Base-by-base conservation (phyloP, 768 basidiomycete species). In the Naganishia vaughanmartiniae region DNA sequence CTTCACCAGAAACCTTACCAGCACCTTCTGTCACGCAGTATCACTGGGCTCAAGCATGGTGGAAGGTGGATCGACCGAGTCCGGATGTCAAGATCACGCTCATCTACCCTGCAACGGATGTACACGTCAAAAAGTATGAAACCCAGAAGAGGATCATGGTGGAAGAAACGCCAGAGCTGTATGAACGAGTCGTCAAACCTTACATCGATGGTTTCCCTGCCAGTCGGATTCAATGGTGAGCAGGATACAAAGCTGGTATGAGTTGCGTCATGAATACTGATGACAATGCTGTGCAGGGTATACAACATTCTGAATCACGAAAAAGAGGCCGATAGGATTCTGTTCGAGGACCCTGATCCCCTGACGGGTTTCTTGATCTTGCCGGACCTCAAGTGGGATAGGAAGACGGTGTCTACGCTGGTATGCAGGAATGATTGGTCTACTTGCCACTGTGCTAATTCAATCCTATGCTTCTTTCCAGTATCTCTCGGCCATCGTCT, bases 321-420 rank as follows among this genome's bases (percentile, higher is more conserved):
- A 36, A 88, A 90, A 5, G 93, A 97, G 80, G 85, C 86, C 24
- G 85, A 89, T 19, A 87, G 89, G 54, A 80, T 97, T 28, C 81
- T 96, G 24, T 88, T 85, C 76, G 85, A 88, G 21, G 84, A 85
- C 56, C 72, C 81, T 1, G 79, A 82, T 68, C 80, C 86, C 0
- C 84, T 85, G 6, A 73, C 70, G 3, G 86, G 86, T 34, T 96
- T 90, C 76, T 74, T 95, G 46, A 88, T 99, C 67, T 82, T 96
- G 0, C 95, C 95, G 0, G 95, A 99, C 81, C 90, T 96, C 87
- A 98, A 97, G 83, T 98, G 95, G 95, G 93, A 98, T 78, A 85
- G 88, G 33, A 85, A 83, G 28, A 90, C 87, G 0, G 73, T 90
- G n/a, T 81, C 86, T 0, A 86, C 91, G 0, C 84, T 99, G 66